Percentiles rank a stretch among this genome's conserved stretches.
Evolutionary conservation across 805 yeast genomes (phyloP).

Genomic region (Metschnikowia borealis): DNA sequence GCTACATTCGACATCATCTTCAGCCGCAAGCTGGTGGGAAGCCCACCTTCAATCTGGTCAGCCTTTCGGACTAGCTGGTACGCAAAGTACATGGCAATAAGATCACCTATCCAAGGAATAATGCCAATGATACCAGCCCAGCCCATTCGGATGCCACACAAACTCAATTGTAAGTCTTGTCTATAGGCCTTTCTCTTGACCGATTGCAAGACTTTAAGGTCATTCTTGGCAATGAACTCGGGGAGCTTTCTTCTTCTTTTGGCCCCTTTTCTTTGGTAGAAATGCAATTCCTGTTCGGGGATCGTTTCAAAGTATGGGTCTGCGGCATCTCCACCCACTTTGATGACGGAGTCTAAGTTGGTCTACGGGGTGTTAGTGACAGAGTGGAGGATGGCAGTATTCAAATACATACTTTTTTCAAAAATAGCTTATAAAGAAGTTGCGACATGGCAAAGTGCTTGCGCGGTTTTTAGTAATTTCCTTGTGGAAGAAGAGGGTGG

Average conservation of each 20-base stretch:
- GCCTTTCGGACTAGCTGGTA: constrained; percentile 30
- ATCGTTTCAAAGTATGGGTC: constrained; percentile 42
- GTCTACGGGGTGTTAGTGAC: constrained; percentile 18
- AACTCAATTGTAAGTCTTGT: constrained; percentile 35
- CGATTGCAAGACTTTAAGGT: constrained; percentile 31
- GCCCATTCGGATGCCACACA: constrained; percentile 39
- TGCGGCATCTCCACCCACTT: constrained; percentile 25
- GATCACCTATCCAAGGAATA: constrained; percentile 41
- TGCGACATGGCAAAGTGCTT: constrained; percentile 22
- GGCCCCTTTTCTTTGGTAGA: constrained; percentile 40
- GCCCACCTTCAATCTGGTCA: constrained; percentile 34
- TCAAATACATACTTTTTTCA: constrained; percentile 32
- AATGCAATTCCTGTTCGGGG: constrained; percentile 38
- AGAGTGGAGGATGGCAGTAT: not conserved
- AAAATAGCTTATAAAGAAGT: constrained; percentile 31
- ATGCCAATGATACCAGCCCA: constrained; percentile 43
- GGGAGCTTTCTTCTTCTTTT: constrained; percentile 37
- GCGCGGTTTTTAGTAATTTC: not conserved
- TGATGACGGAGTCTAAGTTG: constrained; percentile 24
- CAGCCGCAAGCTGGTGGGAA: constrained; percentile 28
- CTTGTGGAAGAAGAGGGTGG: not conserved
- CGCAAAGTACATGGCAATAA: constrained; percentile 29
- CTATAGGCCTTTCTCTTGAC: constrained; percentile 37
- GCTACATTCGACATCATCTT: constrained; percentile 36
- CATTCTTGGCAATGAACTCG: constrained; percentile 30